Base-by-base conservation (phyloP, 371 early-diverging fungal species). In the Circinella umbellata region DNA sequence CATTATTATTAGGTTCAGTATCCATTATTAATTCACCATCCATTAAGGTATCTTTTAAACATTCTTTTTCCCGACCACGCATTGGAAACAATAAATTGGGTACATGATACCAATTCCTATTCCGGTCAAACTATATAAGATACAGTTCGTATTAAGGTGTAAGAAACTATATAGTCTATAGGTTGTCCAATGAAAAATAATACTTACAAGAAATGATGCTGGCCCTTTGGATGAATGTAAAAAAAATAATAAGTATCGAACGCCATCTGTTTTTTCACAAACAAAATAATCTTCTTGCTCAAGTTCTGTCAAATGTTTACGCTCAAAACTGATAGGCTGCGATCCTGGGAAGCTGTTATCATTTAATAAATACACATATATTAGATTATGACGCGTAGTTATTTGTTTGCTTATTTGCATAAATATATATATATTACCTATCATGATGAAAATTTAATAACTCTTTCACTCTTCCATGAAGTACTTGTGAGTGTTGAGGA, bases 211-310 rank as follows among this genome's bases (percentile, higher is more conserved):
- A 77, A 89, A 92, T 13, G 89, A 77, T 46, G 87, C 88, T 15
- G 86, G 82, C 0, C 90, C 88, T 60, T 88, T 86, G 17, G 81
- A 78, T 6, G 87, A 83, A 34, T 80, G 80, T 7, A 80, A 72
- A 69, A 90, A 83, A 62, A 89, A 82, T 57, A 96, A 75, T 35
- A 96, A 79, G 62, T 89, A 92, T 27, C 97, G 90, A 13, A 94
- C 81, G 3, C 96, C 96, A 75, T 95, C 94, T n/a, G 92, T 91
- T 79, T 95, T 96, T 69, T 96, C 97, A 70, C 91, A 90, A 37
- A 95, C 96, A 80, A 92, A 95, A 76, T 93, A 98, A 75, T 95
- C 91, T 74, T 94, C 91, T 18, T 84, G 77, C 54, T 90, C 80
- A 27, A 98, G 84, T 54, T 84, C 83, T 34, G 76, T 70, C 6